phyloP scores from a whole-genome alignment of 1,139 yeast species.

The Suhomyces kunorum region DNA sequence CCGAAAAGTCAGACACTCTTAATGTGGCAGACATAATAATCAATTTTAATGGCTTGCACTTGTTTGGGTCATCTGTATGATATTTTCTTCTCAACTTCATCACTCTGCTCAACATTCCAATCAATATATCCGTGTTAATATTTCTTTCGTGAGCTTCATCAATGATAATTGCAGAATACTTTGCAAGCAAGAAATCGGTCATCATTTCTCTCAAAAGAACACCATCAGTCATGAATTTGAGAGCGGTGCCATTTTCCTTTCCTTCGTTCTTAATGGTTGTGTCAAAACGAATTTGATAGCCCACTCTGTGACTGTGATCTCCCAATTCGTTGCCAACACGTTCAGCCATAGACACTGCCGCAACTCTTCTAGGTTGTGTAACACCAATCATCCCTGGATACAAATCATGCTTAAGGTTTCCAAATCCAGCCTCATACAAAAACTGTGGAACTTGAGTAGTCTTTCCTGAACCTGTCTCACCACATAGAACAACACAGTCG shows the following conservation, averaged over 20 bases:
- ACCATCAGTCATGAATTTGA: conserved; percentile 99
- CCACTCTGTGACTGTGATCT: conserved; percentile 72
- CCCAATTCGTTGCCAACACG: conserved; percentile 88
- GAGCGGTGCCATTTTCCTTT: conserved; percentile 56
- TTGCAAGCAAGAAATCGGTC: conserved; percentile 74
- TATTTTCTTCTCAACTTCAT: conserved; percentile 68
- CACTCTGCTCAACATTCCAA: conserved; percentile 93
- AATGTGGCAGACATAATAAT: conserved; percentile 94
- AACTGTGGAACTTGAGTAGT: conserved; percentile 80
- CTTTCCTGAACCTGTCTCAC: conserved; percentile 88
- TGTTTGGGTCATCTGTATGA: conserved; percentile 46
- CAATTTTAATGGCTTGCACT: conserved; percentile 61
- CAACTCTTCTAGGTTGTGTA: conserved; percentile 98
- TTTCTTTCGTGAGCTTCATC: conserved; percentile 99
- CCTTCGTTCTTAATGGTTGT: conserved; percentile 62
- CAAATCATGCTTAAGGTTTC: conserved; percentile 54
- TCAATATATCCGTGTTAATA: conserved; percentile 90
- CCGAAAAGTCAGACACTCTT: conserved; percentile 89
- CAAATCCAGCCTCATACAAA: conserved; percentile 86
- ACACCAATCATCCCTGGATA: conserved; percentile 93
- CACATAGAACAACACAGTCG: conserved; percentile 89
- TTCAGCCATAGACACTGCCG: conserved; percentile 96
- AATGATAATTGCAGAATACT: conserved; percentile 82
- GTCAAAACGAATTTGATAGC: conserved; percentile 91
- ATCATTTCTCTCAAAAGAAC: conserved; percentile 90